Conservation (phyloP, 371 early-diverging fungal species). For the Lichtheimia corymbifera region DNA sequence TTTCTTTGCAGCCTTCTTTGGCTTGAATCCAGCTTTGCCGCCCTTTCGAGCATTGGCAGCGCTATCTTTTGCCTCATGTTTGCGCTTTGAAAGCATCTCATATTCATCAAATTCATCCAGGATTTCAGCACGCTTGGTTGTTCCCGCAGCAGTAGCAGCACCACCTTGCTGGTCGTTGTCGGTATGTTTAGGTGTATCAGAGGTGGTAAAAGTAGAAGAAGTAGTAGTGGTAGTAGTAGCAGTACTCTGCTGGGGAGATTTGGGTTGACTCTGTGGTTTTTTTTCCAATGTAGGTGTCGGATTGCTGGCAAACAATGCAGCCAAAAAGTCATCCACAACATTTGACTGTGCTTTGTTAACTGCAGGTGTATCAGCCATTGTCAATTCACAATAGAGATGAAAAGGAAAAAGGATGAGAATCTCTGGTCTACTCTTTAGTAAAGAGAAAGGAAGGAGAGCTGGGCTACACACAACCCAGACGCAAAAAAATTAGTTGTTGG, state of each 20-base stretch:
- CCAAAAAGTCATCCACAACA: conserved; percentile 52
- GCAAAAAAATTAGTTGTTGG: no score
- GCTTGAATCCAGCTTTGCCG: conserved; percentile 1
- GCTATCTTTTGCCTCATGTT: conserved; percentile 5
- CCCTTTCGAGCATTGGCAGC: conserved; percentile 12
- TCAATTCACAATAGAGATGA: no score
- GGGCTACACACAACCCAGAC: no score
- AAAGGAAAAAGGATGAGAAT: no score
- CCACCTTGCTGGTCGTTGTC: conserved; percentile 8
- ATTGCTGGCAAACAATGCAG: conserved; percentile 47
- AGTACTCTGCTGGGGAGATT: conserved; percentile 7
- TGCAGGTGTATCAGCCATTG: conserved; percentile 5
- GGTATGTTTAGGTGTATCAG: background rate
- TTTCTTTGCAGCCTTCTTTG: conserved; percentile 1
- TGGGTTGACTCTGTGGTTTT: conserved; percentile 9
- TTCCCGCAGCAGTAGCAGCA: background rate
- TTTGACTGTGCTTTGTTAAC: conserved; percentile 21
- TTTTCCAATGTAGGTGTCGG: conserved; percentile 55
- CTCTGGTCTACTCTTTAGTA: no score
- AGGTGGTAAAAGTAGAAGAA: background rate
- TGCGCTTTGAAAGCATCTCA: conserved; percentile 41
- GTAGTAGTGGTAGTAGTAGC: background rate
- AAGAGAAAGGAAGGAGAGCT: no score
- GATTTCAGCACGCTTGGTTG: conserved; percentile 17
- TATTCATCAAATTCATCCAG: conserved; percentile 56